Conservation (phyloP, 2,329 filamentous ascomycete genomes). For the Neonectria faginata region DNA sequence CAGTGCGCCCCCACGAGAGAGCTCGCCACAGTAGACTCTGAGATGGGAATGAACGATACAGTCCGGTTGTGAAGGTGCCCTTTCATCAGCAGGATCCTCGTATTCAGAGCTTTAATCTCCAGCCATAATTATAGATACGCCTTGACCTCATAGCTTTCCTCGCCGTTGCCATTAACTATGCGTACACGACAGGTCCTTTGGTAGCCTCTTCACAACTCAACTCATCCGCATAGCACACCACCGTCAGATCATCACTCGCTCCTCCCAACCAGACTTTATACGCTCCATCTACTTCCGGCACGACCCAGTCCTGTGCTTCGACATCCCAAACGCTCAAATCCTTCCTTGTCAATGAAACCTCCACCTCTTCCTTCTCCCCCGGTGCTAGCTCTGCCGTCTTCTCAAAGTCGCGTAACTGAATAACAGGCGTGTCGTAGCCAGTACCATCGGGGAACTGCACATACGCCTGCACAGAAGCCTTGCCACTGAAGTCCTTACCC, state of each 20-base stretch:
- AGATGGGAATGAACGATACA: too few species aligned
- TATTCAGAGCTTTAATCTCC: too few species aligned
- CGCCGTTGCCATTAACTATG: not conserved
- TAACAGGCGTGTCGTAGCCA: slow-evolving; percentile 71
- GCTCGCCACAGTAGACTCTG: too few species aligned
- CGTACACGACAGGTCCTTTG: slow-evolving; percentile 24
- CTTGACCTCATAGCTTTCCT: too few species aligned
- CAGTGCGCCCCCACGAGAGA: too few species aligned
- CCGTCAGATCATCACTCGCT: slow-evolving; percentile 51
- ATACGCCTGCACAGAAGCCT: slow-evolving; percentile 60
- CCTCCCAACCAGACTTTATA: slow-evolving; percentile 56
- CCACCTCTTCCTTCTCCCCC: slow-evolving; percentile 65
- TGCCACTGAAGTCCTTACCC: slow-evolving; percentile 57
- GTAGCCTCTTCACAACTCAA: slow-evolving; percentile 45
- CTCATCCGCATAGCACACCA: slow-evolving; percentile 47
- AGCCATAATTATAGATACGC: too few species aligned
- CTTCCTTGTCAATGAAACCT: slow-evolving; percentile 71
- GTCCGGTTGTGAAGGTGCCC: too few species aligned
- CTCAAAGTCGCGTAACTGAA: slow-evolving; percentile 78
- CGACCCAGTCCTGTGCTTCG: slow-evolving; percentile 74
- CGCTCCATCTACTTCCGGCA: slow-evolving; percentile 52
- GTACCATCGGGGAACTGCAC: slow-evolving; percentile 55
- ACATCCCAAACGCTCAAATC: slow-evolving; percentile 82
- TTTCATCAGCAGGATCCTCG: too few species aligned
- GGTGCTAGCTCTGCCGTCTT: slow-evolving; percentile 69